These are phyloP conservation scores for Fusarium virguliforme DNA, from an alignment of 2,329 filamentous ascomycete genomes.

Conservation along the genomic window DNA sequence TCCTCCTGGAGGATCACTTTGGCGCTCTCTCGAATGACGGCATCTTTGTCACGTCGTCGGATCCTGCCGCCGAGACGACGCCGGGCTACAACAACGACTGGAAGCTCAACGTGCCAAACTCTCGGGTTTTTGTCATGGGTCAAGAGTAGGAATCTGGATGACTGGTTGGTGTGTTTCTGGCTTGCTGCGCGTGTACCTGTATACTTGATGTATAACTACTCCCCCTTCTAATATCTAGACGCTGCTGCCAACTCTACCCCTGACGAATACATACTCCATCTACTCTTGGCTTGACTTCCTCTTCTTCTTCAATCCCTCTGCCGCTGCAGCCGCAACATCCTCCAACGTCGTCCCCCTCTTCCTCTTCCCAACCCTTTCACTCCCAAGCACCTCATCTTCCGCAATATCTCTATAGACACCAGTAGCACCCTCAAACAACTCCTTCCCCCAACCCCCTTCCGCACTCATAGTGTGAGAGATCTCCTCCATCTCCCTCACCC, in stretches of 20 bases:
- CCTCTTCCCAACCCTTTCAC: constrained; percentile 71
- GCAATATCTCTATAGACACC: constrained; percentile 75
- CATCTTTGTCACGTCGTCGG: constrained; percentile 64
- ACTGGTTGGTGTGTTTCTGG: neutral
- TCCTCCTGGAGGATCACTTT: constrained; percentile 65
- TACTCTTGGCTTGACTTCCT: constrained; percentile 52
- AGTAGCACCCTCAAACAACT: constrained; percentile 73
- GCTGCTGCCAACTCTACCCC: constrained; percentile 2
- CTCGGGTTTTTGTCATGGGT: constrained; percentile 49
- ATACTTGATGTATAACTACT: constrained; percentile 28
- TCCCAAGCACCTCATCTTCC: constrained; percentile 72
- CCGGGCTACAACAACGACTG: constrained; percentile 53
- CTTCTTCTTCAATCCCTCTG: constrained; percentile 65
- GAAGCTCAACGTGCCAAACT: constrained; percentile 58
- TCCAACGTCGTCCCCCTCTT: constrained; percentile 70
- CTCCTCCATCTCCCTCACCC: constrained; percentile 84
- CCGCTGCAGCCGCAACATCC: constrained; percentile 68
- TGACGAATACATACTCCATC: constrained; percentile 10
- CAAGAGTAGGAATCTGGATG: neutral
- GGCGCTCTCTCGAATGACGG: constrained; percentile 75
- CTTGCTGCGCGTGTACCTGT: constrained; percentile 15
- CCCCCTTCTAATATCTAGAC: constrained; percentile 18
- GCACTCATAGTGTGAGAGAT: constrained; percentile 77
- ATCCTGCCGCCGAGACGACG: constrained; percentile 44
- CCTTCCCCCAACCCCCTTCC: constrained; percentile 73